These are phyloP conservation scores for Phytophthora capsici DNA, from an alignment of 352 stramenopile genomes.

Conservation along the genomic window DNA sequence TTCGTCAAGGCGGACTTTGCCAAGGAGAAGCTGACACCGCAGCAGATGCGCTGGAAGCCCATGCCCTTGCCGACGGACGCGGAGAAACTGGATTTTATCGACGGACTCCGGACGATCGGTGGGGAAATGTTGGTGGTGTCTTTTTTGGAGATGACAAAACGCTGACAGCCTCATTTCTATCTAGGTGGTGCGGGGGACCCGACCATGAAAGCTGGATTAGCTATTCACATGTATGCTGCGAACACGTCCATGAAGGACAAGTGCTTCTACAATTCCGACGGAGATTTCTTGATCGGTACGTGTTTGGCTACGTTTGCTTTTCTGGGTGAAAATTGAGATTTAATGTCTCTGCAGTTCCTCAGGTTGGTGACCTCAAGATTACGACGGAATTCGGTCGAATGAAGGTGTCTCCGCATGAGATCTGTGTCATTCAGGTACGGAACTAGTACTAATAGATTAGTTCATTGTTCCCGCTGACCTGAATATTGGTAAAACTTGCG, in stretches of 20 bases:
- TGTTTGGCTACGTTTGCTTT: neutral
- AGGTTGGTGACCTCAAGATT: constrained; percentile 91
- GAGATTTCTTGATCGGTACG: constrained; percentile 94
- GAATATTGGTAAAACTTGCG: neutral
- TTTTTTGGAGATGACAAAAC: neutral
- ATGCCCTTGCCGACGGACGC: constrained; percentile 70
- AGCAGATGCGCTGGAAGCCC: constrained; percentile 94
- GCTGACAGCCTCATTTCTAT: neutral
- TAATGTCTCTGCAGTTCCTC: constrained; percentile 71
- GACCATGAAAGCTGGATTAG: constrained; percentile 91
- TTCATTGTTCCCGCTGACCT: neutral
- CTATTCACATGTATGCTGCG: constrained; percentile 94
- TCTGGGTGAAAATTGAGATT: neutral
- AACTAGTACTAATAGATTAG: too few relatives aligned
- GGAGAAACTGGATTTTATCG: constrained; percentile 87
- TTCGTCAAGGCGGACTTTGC: constrained; percentile 78
- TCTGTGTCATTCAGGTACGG: constrained; percentile 94
- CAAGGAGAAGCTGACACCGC: constrained; percentile 75
- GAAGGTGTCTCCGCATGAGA: constrained; percentile 87
- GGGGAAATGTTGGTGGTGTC: neutral
- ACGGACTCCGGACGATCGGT: constrained; percentile 87
- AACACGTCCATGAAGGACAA: constrained; percentile 91
- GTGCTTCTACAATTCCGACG: constrained; percentile 96
- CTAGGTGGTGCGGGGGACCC: constrained; percentile 87
- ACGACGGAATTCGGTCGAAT: constrained; percentile 95